phyloP scores from a whole-genome alignment of 208 protist species.

The Trypanosoma theileri region DNA sequence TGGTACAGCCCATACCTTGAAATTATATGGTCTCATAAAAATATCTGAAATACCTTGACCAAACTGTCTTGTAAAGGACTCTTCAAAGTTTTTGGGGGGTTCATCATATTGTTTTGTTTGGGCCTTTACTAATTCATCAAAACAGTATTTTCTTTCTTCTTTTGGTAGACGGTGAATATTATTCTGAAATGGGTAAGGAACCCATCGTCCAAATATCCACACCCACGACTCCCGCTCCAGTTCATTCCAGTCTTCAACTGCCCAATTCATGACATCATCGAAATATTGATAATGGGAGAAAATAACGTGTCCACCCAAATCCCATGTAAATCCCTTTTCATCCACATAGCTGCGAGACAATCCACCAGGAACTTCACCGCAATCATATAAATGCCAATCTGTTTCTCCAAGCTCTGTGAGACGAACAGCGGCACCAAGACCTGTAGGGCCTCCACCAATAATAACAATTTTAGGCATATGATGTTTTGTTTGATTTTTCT shows the following conservation, averaged over 20 bases:
- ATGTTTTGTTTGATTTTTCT: slow-evolving; percentile 5
- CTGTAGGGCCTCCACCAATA: slow-evolving; percentile 65
- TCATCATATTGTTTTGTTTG: slow-evolving; percentile 26
- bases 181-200: slow-evolving; percentile 80
- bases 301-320: slow-evolving; percentile 81
- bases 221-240: slow-evolving; percentile 66
- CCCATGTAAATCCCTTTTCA: slow-evolving; percentile 68
- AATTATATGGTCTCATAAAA: slow-evolving; percentile 85
- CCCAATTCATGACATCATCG: slow-evolving; percentile 69
- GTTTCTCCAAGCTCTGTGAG: slow-evolving; percentile 49
- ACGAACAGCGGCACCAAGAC: slow-evolving; percentile 65
- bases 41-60: slow-evolving; percentile 56
- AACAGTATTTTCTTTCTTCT: slow-evolving; percentile 36
- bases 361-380: slow-evolving; percentile 37
- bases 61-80: slow-evolving; percentile 61
- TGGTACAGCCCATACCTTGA: slow-evolving; percentile 82
- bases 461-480: slow-evolving; percentile 41
- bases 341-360: slow-evolving; percentile 59
- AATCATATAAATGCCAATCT: slow-evolving; percentile 63
- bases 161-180: slow-evolving; percentile 76
- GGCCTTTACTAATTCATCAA: slow-evolving; percentile 49
- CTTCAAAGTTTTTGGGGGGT: slow-evolving; percentile 49
- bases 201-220: slow-evolving; percentile 46
- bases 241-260: slow-evolving; percentile 46
- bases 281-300: slow-evolving; percentile 88